These are phyloP conservation scores for Euptelea pleiosperma DNA, from an alignment of 164 flowering plant species.

Conservation along the genomic window DNA sequence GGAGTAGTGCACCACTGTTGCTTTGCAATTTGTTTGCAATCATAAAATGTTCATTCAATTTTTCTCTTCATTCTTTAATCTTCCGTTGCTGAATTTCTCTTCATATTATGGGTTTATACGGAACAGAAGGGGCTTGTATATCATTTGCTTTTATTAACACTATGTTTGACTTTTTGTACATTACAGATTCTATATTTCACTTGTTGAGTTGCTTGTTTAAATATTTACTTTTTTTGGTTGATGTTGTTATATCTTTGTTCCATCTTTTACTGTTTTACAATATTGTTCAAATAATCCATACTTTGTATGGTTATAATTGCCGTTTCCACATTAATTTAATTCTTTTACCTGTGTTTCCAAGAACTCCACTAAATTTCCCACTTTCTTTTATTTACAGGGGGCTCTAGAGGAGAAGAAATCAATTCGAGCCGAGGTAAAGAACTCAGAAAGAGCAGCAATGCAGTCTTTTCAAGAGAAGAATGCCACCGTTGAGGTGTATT, in stretches of 20 bases:
- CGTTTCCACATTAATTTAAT: neutral
- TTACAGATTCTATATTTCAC: neutral
- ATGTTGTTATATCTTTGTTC: too few relatives aligned
- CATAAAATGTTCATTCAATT: too few relatives aligned
- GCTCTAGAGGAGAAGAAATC: slow-evolving; percentile 77
- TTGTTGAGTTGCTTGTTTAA: neutral
- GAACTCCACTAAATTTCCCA: neutral
- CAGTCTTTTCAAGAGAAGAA: slow-evolving; percentile 63
- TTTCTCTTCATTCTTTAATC: too few relatives aligned
- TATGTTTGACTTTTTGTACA: neutral
- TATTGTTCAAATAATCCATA: neutral
- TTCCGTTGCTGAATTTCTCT: too few relatives aligned
- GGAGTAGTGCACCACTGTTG: too few relatives aligned
- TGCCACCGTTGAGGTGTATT: slow-evolving; percentile 55
- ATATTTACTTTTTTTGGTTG: neutral
- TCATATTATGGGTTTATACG: too few relatives aligned
- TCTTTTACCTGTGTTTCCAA: neutral
- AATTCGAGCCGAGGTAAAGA: slow-evolving; percentile 43
- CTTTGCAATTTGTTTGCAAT: too few relatives aligned
- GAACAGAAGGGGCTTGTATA: too few relatives aligned
- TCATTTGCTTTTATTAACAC: too few relatives aligned
- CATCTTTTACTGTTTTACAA: too few relatives aligned
- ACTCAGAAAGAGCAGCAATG: slow-evolving; percentile 67
- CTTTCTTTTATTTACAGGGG: slow-evolving; percentile 33
- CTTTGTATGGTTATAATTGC: neutral